Evolutionary conservation across 345 rosid genomes (phyloP), one percentile per base, ranked within the genome.

Genomic region (Dovyalis caffra): DNA sequence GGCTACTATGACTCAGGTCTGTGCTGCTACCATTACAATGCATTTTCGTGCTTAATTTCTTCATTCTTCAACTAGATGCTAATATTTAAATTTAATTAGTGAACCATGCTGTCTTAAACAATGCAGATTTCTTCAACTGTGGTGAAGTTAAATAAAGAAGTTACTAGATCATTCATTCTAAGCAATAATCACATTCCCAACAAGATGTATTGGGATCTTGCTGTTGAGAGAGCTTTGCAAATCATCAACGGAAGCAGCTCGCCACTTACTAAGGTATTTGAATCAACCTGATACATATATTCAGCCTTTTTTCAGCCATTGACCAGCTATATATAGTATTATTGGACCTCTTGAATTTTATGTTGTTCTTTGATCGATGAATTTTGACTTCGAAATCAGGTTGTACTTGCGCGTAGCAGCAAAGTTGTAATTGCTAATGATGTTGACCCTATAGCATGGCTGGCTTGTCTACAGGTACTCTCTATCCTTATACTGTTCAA

Each of bases 361-460:
- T 18, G 4, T 34, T 49, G 29, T 1, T 11, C 58, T 28, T 56
- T 71, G n/a, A 61, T 56, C 5, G 35, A 45, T 68, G 64, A 63
- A 11, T 68, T 49, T 76, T 68, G 47, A 37, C 75, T 68, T 57
- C 73, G 33, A 60, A 81, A 77, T 80, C 37, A 94, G 98, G 97
- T 94, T 69, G 98, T 94, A 63, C 89, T 94, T 69, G 98, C 92
- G 51, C 92, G 98, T 21, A 88, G 91, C 81, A 92, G 90, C 86
- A 87, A 84, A 82, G 80, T 90, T 76, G 83, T 87, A 34, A 90
- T 92, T 14, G 90, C 87, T 61, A 82, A 78, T 1, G 88, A 87
- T 64, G 86, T 94, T 51, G 92, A 94, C 85, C 97, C 98, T 76
- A 81, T 90, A 26, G 66, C 87, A 66, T 90, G 91, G 97, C 71